Evolutionary conservation across 2,329 filamentous ascomycete species (phyloP), one percentile per base, ranked within the genome.

Genomic region (Colletotrichum cuscutae): DNA sequence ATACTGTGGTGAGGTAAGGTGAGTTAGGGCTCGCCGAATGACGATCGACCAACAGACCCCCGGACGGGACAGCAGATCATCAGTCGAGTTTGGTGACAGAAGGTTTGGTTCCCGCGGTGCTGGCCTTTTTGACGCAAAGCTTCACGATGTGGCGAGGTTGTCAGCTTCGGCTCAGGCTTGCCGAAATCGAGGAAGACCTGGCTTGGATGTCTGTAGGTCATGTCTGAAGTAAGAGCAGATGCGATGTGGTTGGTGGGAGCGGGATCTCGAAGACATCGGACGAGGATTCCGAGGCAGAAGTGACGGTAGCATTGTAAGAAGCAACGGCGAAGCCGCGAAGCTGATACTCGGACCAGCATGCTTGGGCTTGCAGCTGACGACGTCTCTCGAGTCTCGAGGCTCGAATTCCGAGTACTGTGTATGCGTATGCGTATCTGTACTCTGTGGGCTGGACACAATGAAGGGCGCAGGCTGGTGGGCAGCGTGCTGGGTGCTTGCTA

Each of bases 21-120:
- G 13, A 42, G 35, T 42, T 42, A 49, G 24, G 35, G 24, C 24
- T 22, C n/a, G n/a, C 61, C 19, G 15, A 37, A 37, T 61, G 66
- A 60, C 52, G 28, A 60, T 49, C 42, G 42, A n/a, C 42, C 42
- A 19, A 46, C 42, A 46, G 42, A n/a, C 42, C 42, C 42, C 42
- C 19, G 42, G 42, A 46, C 42, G 42, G 42, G 42, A 46, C 42
- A 46, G 42, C 42, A 46, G 62, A 60, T 60, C 30, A 46, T 60
- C 54, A 62, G 68, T 53, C 32, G 56, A 35, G 22, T 37, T 54
- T 61, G 35, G 9, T 19, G 35, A n/a, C 54, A n/a, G 28, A 56
- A 52, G 66, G 60, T 49, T 68, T 69, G 60, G 8, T n/a, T 65
- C 35, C 19, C 35, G 65, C 65, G 52, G 22, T 52, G 49, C 52